Percentiles rank a stretch among this genome's conserved stretches.
Evolutionary conservation across 805 yeast genomes (phyloP).

Genomic region (Helenozyma baotianmanensis): DNA sequence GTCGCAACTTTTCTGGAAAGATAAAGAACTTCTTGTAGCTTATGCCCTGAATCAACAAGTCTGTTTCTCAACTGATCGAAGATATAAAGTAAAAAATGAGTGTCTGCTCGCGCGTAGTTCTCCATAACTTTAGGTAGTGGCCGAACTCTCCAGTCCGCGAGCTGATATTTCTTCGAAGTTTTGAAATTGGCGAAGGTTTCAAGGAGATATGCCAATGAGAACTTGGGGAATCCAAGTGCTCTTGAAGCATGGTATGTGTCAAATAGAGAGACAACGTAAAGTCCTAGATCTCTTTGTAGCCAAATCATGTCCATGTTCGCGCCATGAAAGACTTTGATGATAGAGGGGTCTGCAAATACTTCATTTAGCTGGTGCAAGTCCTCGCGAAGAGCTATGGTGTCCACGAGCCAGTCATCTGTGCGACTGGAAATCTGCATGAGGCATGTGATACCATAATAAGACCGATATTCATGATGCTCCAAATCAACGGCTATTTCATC

Average conservation of each 20-base stretch:
- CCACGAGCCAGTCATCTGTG: slow-evolving; percentile 80
- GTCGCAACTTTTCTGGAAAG: slow-evolving; percentile 77
- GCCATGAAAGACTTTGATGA: slow-evolving; percentile 90
- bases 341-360: slow-evolving; percentile 74
- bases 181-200: slow-evolving; percentile 77
- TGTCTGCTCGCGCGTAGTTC: slow-evolving; percentile 90
- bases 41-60: slow-evolving; percentile 39
- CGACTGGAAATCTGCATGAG: slow-evolving; percentile 88
- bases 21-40: slow-evolving; percentile 56
- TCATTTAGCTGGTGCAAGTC: slow-evolving; percentile 63
- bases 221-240: slow-evolving; percentile 72
- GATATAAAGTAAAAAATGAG: slow-evolving; percentile 82
- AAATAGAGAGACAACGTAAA: slow-evolving; percentile 82
- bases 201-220: slow-evolving; percentile 77
- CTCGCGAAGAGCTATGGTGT: slow-evolving; percentile 74
- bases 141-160: slow-evolving; percentile 94
- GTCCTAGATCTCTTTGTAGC: slow-evolving; percentile 93
- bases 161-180: slow-evolving; percentile 90
- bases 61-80: slow-evolving; percentile 68
- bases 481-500: slow-evolving; percentile 85
- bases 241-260: slow-evolving; percentile 91
- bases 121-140: slow-evolving; percentile 75
- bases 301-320: slow-evolving; percentile 95
- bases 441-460: slow-evolving; percentile 87
- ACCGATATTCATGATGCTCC: slow-evolving; percentile 91